Evolutionary conservation across 2,329 filamentous ascomycete genomes (phyloP).

Genomic region (Botryosphaeria dothidea): DNA sequence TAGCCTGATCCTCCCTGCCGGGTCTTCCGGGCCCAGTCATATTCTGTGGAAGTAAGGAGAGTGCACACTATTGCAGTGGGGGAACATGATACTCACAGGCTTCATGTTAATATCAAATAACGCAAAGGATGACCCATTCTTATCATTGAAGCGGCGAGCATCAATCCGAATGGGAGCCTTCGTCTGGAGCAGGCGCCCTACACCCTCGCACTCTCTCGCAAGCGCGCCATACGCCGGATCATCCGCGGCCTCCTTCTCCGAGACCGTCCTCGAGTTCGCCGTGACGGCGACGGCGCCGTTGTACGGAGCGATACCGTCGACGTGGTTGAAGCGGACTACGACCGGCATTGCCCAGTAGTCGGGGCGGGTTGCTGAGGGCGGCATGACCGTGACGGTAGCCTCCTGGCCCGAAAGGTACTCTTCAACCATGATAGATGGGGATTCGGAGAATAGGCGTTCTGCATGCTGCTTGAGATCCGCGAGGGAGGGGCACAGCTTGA

Average conservation of each 20-base stretch:
- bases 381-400: slow-evolving; percentile 55
- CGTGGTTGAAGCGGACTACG: slow-evolving; percentile 51
- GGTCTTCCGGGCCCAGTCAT: slow-evolving; percentile 52
- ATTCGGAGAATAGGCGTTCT: slow-evolving; percentile 37
- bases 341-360: slow-evolving; percentile 49
- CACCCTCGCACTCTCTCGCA: slow-evolving; percentile 42
- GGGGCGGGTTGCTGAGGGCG: slow-evolving; percentile 36
- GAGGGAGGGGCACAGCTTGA: slow-evolving; percentile 46
- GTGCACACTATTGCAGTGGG: too few relatives aligned
- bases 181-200: slow-evolving; percentile 41
- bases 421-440: slow-evolving; percentile 46
- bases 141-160: slow-evolving; percentile 40
- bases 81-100: slow-evolving; percentile 47
- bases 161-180: slow-evolving; percentile 52
- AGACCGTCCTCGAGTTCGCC: slow-evolving; percentile 47
- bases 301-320: slow-evolving; percentile 51
- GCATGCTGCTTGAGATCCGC: slow-evolving; percentile 39
- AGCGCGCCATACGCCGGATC: slow-evolving; percentile 37
- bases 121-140: slow-evolving; percentile 40
- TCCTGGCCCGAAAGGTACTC: slow-evolving; percentile 52
- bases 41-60: too few relatives aligned
- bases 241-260: slow-evolving; percentile 29
- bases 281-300: slow-evolving; percentile 52
- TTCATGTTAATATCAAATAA: slow-evolving; percentile 57
- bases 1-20: slow-evolving; percentile 51